A percentile compares a stretch with the other conserved stretches of the same genome.
phyloP scores from a whole-genome alignment of 768 basidiomycete species.

The Russula earlei region DNA sequence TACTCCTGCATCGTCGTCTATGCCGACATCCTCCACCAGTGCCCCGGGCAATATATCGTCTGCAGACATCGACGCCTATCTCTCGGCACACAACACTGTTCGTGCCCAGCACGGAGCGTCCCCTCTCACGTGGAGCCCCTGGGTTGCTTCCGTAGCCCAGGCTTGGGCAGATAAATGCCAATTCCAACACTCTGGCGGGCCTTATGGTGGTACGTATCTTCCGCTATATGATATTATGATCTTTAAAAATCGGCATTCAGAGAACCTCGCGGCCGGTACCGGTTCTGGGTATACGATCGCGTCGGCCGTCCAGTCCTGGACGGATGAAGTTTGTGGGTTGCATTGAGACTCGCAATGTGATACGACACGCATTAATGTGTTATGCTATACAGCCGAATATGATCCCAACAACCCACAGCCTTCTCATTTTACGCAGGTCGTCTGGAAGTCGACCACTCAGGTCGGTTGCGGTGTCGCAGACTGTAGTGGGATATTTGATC shows the following conservation, averaged over 20 bases:
- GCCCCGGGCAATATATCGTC: too few relatives aligned
- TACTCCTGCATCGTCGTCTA: too few relatives aligned
- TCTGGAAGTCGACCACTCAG: conserved; percentile 59
- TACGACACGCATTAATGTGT: not conserved
- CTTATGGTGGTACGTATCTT: conserved; percentile 42
- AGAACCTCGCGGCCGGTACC: conserved; percentile 72
- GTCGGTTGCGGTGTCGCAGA: conserved; percentile 52
- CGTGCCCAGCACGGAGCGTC: conserved; percentile 56
- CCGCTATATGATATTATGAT: not conserved
- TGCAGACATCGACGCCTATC: conserved; percentile 43
- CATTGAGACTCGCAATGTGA: not conserved
- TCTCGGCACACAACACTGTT: conserved; percentile 52
- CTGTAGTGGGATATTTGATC: conserved; percentile 43
- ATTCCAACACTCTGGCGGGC: conserved; percentile 61
- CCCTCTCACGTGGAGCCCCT: conserved; percentile 54
- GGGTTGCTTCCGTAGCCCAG: conserved; percentile 48
- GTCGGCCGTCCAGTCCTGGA: conserved; percentile 59
- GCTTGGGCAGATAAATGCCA: conserved; percentile 59
- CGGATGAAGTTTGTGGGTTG: conserved; percentile 54
- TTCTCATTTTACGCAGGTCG: conserved; percentile 74
- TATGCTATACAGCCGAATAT: conserved; percentile 39
- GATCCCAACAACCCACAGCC: conserved; percentile 44
- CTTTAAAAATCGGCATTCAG: conserved; percentile 26
- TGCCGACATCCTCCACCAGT: too few relatives aligned
- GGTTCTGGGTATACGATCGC: too few relatives aligned